Conservation (phyloP, 805 yeast species). For the Candida tammaniensis region DNA sequence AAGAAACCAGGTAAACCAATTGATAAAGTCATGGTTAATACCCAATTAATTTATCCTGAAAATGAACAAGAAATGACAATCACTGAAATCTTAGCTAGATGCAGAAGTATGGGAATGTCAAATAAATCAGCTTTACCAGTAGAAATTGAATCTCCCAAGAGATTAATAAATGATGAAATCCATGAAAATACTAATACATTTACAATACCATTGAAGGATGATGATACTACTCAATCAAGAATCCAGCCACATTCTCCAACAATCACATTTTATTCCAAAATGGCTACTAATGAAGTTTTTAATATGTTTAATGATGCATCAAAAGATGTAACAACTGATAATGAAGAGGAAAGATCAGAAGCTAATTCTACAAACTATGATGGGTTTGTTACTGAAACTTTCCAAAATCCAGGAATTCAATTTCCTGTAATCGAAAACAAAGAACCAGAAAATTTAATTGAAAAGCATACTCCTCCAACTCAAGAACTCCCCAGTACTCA, state of each 20-base stretch:
- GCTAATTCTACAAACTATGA: constrained; percentile 36
- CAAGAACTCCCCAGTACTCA: constrained; percentile 17
- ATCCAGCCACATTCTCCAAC: constrained; percentile 65
- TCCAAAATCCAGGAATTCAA: constrained; percentile 20
- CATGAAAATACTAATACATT: constrained; percentile 9
- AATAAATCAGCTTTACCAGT: neutral
- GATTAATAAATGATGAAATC: neutral
- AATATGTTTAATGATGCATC: constrained; percentile 69
- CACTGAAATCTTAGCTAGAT: constrained; percentile 57
- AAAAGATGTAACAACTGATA: constrained; percentile 26
- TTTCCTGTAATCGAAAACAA: neutral
- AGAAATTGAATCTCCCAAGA: neutral
- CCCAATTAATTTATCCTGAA: constrained; percentile 52
- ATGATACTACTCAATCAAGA: constrained; percentile 10
- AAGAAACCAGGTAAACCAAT: constrained; percentile 55
- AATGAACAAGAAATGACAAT: constrained; percentile 53
- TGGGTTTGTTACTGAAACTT: constrained; percentile 51
- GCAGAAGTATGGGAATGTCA: neutral
- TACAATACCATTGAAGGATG: constrained; percentile 39
- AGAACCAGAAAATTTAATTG: no score
- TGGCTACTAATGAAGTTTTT: constrained; percentile 70
- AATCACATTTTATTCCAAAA: constrained; percentile 69
- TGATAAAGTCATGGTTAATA: constrained; percentile 59
- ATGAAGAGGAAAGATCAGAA: constrained; percentile 23
- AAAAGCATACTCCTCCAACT: constrained; percentile 25